Base-by-base conservation (phyloP, 345 rosid genomes). In the Lepidium sativum region DNA sequence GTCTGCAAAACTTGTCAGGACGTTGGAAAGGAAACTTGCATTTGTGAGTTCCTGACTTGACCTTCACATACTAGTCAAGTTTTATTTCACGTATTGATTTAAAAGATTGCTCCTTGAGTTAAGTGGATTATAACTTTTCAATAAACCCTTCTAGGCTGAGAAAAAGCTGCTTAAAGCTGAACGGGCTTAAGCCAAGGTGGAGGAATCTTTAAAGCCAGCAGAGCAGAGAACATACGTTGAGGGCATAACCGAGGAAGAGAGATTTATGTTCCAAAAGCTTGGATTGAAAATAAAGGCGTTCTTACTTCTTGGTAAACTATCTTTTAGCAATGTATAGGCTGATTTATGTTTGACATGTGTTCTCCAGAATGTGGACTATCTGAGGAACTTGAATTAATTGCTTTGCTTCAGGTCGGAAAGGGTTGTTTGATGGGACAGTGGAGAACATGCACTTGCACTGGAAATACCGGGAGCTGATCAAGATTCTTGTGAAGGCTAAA, bases 361-460 rank as follows among this genome's bases (percentile, higher is more conserved):
- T 49, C 65, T 39, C 25, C 38, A 14, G 43, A 44, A 54, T 48
- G 57, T 63, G 40, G 34, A 42, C 33, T 61, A 2, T 61, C 60
- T 70, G 65, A 59, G 59, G 65, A 67, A 20, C 51, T 8, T 55
- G 56, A 8, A 51, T 65, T 65, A 56, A 73, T 56, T 70, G 64
- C 33, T 81, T 69, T 70, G n/a, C 33, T 81, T 69, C 82, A 92
- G 98, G 97, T 69, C 74, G 97, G 50, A 89, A 94, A 52, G 98
- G 98, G 34, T 88, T 92, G 72, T 92, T 89, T 54, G 96, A 84
- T 76, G 97, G 98, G 58, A 92, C 98, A 1, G 85, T 92, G 71
- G 97, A 92, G 71, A 92, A 92, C 78, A 92, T 92, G 97, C 98
- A 92, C 79, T 82, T 92, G 82, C 98, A 89, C 63, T 92, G 98